Conservation (phyloP, 257 asterid genomes). For the Nicotiana sylvestris region DNA sequence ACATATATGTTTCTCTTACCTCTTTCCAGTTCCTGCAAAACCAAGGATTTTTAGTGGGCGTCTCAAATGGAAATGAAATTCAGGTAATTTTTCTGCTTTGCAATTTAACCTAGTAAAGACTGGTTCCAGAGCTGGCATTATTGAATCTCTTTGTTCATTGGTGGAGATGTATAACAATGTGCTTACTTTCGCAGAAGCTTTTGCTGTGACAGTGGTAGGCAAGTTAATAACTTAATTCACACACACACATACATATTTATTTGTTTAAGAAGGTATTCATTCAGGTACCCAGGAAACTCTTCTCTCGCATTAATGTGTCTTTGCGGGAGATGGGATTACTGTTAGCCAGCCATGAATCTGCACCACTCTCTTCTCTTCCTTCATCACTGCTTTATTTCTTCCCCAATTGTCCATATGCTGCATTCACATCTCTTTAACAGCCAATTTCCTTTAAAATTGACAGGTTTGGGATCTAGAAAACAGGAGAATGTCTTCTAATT, state of each 20-base stretch:
- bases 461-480: conserved; percentile 96
- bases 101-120: neutral
- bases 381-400: conserved; percentile 7
- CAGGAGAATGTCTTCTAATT: conserved; percentile 54
- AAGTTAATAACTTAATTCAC: conserved; percentile 5
- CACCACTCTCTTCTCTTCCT: neutral
- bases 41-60: conserved; percentile 85
- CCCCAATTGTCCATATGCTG: neutral
- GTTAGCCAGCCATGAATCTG: neutral
- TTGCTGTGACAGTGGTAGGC: neutral
- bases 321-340: neutral
- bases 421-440: conserved; percentile 5
- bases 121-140: neutral
- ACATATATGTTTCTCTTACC: conserved; percentile 14
- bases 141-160: neutral
- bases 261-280: neutral
- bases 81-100: conserved; percentile 49
- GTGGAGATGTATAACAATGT: neutral
- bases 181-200: neutral
- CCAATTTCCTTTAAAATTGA: conserved; percentile 12
- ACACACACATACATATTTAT: neutral
- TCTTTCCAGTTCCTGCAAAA: conserved; percentile 82
- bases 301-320: neutral
- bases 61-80: conserved; percentile 83
- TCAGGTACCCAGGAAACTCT: neutral